Evolutionary conservation across 352 stramenopile species (phyloP).

Genomic region (Phytopythium montanum): DNA sequence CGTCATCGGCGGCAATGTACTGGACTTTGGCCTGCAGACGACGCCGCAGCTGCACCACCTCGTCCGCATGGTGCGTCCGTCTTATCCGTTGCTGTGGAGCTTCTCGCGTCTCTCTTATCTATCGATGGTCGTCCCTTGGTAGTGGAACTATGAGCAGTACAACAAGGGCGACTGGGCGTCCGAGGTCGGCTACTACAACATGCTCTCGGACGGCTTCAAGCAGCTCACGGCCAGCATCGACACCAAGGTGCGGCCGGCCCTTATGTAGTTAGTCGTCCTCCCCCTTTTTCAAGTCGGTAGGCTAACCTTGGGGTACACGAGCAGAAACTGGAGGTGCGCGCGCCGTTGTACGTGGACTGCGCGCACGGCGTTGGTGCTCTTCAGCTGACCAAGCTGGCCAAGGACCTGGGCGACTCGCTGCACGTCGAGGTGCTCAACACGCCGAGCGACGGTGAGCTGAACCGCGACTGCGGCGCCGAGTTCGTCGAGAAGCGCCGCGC

Average conservation of each 20-base stretch:
- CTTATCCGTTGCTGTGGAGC: background rate
- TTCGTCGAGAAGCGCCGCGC: constrained; percentile 95
- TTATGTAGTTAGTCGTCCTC: background rate
- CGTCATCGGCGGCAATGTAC: constrained; percentile 85
- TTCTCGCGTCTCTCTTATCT: background rate
- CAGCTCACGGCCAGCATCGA: constrained; percentile 79
- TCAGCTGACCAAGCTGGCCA: constrained; percentile 72
- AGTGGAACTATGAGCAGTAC: constrained; percentile 89
- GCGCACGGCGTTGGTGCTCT: constrained; percentile 91
- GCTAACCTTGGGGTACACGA: background rate
- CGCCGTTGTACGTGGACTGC: constrained; percentile 90
- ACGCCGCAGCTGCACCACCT: constrained; percentile 98
- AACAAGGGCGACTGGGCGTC: constrained; percentile 87
- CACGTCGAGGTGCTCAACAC: constrained; percentile 82
- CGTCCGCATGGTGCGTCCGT: constrained; percentile 86
- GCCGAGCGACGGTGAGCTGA: constrained; percentile 88
- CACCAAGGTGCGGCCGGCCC: constrained; percentile 72
- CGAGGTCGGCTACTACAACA: constrained; percentile 95
- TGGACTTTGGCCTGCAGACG: constrained; percentile 96
- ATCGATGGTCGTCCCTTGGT: too few relatives aligned
- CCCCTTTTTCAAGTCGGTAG: background rate
- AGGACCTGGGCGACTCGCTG: constrained; percentile 76
- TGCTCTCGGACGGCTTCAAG: constrained; percentile 92
- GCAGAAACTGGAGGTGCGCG: constrained; percentile 71
- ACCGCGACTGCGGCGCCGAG: constrained; percentile 96